Evolutionary conservation across 2,329 filamentous ascomycete genomes (phyloP).

Genomic region (Lasiodiplodia gonubiensis): DNA sequence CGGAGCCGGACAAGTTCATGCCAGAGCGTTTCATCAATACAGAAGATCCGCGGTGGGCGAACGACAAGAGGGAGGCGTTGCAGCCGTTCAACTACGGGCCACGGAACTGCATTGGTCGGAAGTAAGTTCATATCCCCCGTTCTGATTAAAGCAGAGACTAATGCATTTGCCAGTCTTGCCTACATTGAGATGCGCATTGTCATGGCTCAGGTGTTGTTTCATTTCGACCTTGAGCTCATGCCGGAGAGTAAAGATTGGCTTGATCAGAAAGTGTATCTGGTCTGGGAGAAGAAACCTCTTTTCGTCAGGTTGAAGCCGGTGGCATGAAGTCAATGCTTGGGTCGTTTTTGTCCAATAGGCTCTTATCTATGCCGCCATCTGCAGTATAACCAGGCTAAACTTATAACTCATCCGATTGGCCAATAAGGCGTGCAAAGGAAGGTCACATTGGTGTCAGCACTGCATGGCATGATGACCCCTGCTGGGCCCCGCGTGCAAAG

Average conservation of each 20-base stretch:
- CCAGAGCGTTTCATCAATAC: slow-evolving; percentile 50
- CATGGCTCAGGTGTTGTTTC: neutral
- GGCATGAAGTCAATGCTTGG: too few species aligned
- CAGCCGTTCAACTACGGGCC: slow-evolving; percentile 54
- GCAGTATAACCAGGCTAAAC: too few species aligned
- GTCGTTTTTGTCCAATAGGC: too few species aligned
- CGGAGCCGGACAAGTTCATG: slow-evolving; percentile 39
- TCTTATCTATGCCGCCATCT: too few species aligned
- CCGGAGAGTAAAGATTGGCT: slow-evolving; percentile 2
- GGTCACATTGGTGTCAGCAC: too few species aligned
- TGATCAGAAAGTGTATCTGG: neutral
- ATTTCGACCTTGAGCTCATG: neutral
- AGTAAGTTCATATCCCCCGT: too few species aligned
- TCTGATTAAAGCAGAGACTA: too few species aligned
- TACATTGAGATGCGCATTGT: slow-evolving; percentile 6
- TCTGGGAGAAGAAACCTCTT: neutral
- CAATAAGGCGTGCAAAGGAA: too few species aligned
- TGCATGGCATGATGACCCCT: too few species aligned
- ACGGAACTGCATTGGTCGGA: slow-evolving; percentile 45
- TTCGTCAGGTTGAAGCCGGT: too few species aligned
- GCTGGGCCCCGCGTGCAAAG: too few species aligned
- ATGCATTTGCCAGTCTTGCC: slow-evolving; percentile 23
- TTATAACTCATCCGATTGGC: too few species aligned
- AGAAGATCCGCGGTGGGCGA: slow-evolving; percentile 31
- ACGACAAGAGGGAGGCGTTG: slow-evolving; percentile 42